A percentile compares a stretch with the other conserved stretches of the same genome.
Conservation (phyloP, 352 stramenopile genomes). For the Phytophthora megakarya region DNA sequence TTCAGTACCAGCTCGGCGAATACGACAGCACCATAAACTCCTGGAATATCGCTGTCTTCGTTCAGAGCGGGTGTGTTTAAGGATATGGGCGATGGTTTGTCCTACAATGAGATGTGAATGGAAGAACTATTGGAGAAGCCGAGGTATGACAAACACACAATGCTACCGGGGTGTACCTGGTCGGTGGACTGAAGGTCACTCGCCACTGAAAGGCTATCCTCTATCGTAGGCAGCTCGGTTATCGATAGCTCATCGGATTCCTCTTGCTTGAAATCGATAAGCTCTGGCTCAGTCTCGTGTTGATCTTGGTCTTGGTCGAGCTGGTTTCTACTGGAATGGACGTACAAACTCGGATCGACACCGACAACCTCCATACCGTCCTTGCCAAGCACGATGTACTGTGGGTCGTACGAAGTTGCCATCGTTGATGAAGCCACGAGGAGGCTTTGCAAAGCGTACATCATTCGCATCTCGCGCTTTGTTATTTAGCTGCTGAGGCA, state of each 20-base stretch:
- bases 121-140: not conserved
- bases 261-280: not conserved
- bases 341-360: constrained; percentile 41
- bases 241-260: constrained; percentile 11
- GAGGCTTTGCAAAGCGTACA: constrained; percentile 19
- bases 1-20: constrained; percentile 48
- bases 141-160: not conserved
- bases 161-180: constrained; percentile 2
- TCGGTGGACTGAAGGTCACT: constrained; percentile 1
- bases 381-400: constrained; percentile 42
- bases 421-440: constrained; percentile 12
- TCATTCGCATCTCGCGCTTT: constrained; percentile 14
- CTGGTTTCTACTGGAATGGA: constrained; percentile 20
- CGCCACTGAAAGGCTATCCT: constrained; percentile 1
- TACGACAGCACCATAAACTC: constrained; percentile 46
- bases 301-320: constrained; percentile 4
- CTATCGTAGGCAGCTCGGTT: constrained; percentile 6
- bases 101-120: not conserved
- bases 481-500: constrained; percentile 14
- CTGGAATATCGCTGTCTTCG: constrained; percentile 31
- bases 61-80: constrained; percentile 8
- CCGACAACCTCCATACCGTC: constrained; percentile 40
- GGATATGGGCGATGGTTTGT: constrained; percentile 1
- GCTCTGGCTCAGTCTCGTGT: constrained; percentile 8
- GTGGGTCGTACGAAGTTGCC: constrained; percentile 25